Evolutionary conservation across 805 yeast genomes (phyloP), one percentile per base, ranked within the genome.

Genomic region (Saccharomycopsis sp.): DNA sequence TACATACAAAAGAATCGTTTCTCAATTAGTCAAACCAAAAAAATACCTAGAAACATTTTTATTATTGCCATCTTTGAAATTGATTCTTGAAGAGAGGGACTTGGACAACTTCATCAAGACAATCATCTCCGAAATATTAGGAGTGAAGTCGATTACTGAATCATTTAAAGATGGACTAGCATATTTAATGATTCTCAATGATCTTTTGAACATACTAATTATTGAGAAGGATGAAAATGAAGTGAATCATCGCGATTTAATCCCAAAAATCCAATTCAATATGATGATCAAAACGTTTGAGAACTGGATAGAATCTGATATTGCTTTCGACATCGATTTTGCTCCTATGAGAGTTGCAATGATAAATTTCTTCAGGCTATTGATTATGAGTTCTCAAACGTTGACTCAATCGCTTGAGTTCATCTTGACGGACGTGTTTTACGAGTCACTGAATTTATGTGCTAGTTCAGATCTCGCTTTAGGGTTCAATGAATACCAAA

Each of bases 271-370:
- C 86, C 47, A 78, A 76, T 50, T 58, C 19, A 50, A 50, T 34
- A 81, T 87, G 89, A 70, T 86, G 7, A 61, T 88, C 19, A 78
- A 75, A 49, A 77, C 80, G 3, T 63, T 90, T 1, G 66, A 69
- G 2, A 71, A 70, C 19, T 86, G 92, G 89, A 64, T 85, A 22
- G 87, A 83, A 23, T 76, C 84, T 15, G 89, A 82, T 20, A 64
- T 78, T 55, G 82, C 86, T 1, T 86, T 81, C 67, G 89, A 84
- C 19, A 69, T 72, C 0, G 77, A 72, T 3, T 89, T 87, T 61
- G 65, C 73, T 17, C 68, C 74, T 3, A 68, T 83, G 29, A 75
- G 93, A 67, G 68, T 81, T 20, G 79, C 54, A 20, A 20, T 58
- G 8, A 24, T 59, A 2, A 42, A 25, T 14, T 61, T 61, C 20